Conservation (phyloP, 2,329 filamentous ascomycete genomes). For the Colletotrichum sp. region DNA sequence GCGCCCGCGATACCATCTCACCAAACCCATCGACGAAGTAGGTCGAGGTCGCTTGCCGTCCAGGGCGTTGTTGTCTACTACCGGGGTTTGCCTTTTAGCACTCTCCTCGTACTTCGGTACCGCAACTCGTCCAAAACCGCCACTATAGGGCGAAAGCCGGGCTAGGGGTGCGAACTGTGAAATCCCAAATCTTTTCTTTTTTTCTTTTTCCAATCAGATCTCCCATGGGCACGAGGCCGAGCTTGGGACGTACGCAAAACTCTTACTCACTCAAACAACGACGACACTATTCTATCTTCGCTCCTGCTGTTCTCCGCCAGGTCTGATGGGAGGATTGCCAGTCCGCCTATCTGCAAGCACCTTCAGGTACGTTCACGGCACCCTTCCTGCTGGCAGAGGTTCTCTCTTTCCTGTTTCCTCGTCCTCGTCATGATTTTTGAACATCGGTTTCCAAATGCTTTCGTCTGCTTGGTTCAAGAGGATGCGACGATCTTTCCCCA, state of each 20-base stretch:
- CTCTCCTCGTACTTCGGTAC: neutral
- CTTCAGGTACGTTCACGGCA: rapidly evolving
- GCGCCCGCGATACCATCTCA: neutral
- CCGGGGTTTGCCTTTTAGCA: neutral
- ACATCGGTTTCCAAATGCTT: neutral
- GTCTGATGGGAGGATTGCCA: neutral
- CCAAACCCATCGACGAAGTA: neutral
- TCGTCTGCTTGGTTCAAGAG: neutral
- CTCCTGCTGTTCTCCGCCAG: neutral
- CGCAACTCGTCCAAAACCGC: neutral
- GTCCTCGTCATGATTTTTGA: rapidly evolving
- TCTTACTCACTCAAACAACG: neutral
- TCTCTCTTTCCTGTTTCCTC: rapidly evolving
- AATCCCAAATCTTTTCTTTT: neutral
- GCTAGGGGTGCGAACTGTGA: neutral
- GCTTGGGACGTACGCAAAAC: neutral
- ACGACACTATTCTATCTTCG: neutral
- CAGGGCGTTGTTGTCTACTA: neutral
- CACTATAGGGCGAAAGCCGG: neutral
- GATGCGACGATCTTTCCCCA: rapidly evolving
- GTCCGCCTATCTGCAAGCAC: rapidly evolving
- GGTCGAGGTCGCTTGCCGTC: neutral
- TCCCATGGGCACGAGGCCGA: too few relatives aligned
- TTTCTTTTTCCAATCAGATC: neutral
- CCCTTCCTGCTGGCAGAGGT: rapidly evolving